These are phyloP conservation scores for Chenopodium suecicum DNA, from an alignment of 148 eudicot species.

Conservation along the genomic window DNA sequence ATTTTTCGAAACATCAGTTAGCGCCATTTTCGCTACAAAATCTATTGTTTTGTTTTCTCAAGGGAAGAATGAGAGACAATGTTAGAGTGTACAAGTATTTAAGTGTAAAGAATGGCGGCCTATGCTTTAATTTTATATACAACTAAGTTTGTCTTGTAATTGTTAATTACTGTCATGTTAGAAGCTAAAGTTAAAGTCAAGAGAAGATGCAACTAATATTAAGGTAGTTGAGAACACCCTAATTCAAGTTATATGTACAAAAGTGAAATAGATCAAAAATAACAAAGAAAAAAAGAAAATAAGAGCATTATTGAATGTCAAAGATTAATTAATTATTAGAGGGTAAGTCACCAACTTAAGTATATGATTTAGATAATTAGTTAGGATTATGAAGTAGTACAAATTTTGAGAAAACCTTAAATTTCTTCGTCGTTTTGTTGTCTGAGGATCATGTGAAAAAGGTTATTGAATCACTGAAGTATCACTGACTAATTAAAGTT, in stretches of 20 bases:
- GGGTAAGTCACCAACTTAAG: slow-evolving; percentile 24
- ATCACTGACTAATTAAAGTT: neutral
- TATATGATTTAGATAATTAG: slow-evolving; percentile 12
- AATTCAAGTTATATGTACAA: slow-evolving; percentile 10
- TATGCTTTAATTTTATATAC: neutral
- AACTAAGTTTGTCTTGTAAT: neutral
- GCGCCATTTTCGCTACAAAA: slow-evolving; percentile 10
- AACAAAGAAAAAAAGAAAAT: neutral
- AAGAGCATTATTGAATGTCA: neutral
- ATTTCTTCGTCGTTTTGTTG: neutral
- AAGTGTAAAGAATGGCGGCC: neutral
- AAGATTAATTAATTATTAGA: neutral
- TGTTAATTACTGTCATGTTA: slow-evolving; percentile 12
- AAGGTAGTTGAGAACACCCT: slow-evolving; percentile 26
- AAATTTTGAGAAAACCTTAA: neutral
- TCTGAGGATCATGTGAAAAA: neutral
- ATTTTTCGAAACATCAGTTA: neutral
- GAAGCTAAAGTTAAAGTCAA: neutral
- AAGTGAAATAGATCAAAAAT: neutral
- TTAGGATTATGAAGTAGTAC: neutral
- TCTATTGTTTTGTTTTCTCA: neutral
- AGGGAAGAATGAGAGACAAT: neutral
- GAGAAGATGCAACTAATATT: neutral
- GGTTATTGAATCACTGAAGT: neutral
- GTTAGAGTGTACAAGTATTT: slow-evolving; percentile 7